Conservation (phyloP, 345 rosid genomes). For the Populus ilicifolia region DNA sequence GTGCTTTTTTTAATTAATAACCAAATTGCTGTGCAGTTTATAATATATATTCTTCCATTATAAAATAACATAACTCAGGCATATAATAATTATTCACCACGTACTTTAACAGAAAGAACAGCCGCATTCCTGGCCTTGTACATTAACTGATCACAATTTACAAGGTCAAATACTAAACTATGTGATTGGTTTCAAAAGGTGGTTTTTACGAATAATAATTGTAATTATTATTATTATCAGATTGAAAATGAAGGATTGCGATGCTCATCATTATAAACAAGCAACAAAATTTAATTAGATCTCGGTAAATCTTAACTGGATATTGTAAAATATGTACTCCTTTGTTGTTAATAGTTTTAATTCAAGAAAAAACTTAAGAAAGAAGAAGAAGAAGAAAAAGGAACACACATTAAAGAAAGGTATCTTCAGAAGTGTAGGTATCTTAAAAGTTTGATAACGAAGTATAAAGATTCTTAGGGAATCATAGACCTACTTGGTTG, state of each 20-base stretch:
- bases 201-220: background rate
- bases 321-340: background rate
- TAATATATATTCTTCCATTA: background rate
- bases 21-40: background rate
- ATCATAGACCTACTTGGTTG: background rate
- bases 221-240: background rate
- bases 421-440: slow-evolving; percentile 5
- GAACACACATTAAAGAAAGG: background rate
- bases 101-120: background rate
- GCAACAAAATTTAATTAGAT: slow-evolving; percentile 12
- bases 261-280: slow-evolving; percentile 21
- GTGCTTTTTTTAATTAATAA: background rate
- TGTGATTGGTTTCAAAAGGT: slow-evolving; percentile 16
- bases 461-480: background rate
- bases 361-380: background rate
- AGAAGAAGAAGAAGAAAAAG: background rate
- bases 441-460: background rate
- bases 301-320: slow-evolving; percentile 21
- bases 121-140: background rate
- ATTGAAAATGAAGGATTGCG: slow-evolving; percentile 23
- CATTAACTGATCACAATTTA: slow-evolving; percentile 8
- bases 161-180: slow-evolving; percentile 33
- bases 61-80: background rate
- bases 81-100: background rate
- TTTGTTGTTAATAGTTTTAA: background rate